Base-by-base conservation (phyloP, 169 alveolate genomes). In the Plasmodium cynomolgi region DNA sequence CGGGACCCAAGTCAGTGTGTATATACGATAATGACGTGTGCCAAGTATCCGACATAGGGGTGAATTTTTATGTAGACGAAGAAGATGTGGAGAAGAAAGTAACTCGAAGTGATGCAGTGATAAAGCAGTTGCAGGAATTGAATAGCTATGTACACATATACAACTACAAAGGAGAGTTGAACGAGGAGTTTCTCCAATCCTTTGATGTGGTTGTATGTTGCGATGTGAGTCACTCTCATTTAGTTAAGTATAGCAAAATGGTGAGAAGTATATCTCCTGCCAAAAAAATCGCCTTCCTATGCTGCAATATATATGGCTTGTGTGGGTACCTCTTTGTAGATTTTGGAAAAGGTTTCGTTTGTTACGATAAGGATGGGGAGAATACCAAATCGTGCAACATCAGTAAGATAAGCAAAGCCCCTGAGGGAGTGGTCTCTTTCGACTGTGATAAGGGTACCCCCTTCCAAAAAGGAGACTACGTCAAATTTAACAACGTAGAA, bases 241-340 rank as follows among this genome's bases (percentile, higher is more conserved):
- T 97, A 13, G 88, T 92, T 81, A 93, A 84, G 34, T 80, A 96
- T 44, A 96, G 96, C 90, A 91, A 88, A 74, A 74, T 81, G 47
- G 95, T 97, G 86, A 93, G 99, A 39, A 81, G 81, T 8, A 93
- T 95, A 86, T 37, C 72, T 6, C 17, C n/a, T 31, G 56, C 50
- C 6, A 97, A 96, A 56, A 95, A 95, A 17, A 96, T 96, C 34
- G 99, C 99, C 23, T 98, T 98, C 92, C 97, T 98, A 74, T 93
- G 95, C 34, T 85, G 98, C 37, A 97, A 97, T 39, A 85, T 96
- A 7, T 96, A 97, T 68, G 99, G 99, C 9, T 97, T 98, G 93
- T 97, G 98, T 31, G 99, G 99, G n/a, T 98, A 98, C 58, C 96
- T 98, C 75, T 99, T 99, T 95, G 99, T 98, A 37, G 99, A 99